Base-by-base conservation (phyloP, 129 eudicot genomes). In the Centaurea solstitialis region DNA sequence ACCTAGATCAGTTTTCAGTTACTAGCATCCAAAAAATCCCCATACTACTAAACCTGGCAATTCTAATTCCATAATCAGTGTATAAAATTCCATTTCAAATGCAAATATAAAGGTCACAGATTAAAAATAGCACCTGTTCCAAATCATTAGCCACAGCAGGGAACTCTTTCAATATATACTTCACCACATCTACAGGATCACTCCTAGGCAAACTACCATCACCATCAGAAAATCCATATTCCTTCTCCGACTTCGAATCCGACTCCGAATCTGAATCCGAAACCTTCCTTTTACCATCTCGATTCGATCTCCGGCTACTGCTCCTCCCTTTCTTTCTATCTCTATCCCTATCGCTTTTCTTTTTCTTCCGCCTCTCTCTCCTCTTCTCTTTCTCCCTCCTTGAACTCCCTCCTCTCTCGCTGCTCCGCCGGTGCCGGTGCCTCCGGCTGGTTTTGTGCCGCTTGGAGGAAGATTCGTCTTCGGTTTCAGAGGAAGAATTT, bases 61-160 rank as follows among this genome's bases (percentile, higher is more conserved):
- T 10, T 47, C n/a, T 4, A 8, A n/a, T 77, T n/a, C 45, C 23
- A 33, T 22, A 62, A 3, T 64, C 53, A 61, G 39, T 30, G 12
- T 30, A 75, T 59, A 10, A 40, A 33, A 68, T 43, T 22, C 43
- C 4, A 70, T 7, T 59, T 35, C 74, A 12, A 40, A 41, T 20
- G 33, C 64, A 79, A 45, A 59, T 0, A 6, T 2, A 4, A 17
- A 47, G 4, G 4, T 6, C 9, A 68, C 4, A 33, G 28, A 62
- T 8, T 45, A n/a, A 15, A 76, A 73, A 72, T 23, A 65, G 4
- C 83, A 95, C 99, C 99, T 90, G 97, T 76, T 89, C 92, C 76
- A 95, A 89, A 84, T 95, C 99, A 79, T 85, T 83, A 79, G 97
- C 81, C 40, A 95, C 97, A 20, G 89, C 99, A 69, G 99, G 94